A percentile compares a stretch with the other conserved stretches of the same genome.
Evolutionary conservation across 1,284 basidiomycete species (phyloP).

Genomic region (Rhodotorula sp.): DNA sequence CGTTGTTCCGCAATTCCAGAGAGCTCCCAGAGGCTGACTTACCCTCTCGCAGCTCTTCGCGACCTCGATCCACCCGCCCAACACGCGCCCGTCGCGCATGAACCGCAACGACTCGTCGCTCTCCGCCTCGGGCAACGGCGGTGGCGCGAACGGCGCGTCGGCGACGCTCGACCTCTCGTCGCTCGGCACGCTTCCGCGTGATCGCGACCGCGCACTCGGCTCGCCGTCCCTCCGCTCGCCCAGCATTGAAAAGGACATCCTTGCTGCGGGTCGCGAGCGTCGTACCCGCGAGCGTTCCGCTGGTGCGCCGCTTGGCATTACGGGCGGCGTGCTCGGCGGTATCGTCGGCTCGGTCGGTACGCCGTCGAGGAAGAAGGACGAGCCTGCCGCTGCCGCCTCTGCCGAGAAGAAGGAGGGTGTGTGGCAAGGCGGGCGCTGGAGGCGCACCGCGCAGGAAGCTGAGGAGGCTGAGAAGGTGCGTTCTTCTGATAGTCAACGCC

Average conservation of each 20-base stretch:
- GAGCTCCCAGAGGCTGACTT: background rate
- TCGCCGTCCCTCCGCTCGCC: conserved; percentile 32
- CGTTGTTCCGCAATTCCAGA: too few relatives aligned
- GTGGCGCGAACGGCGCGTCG: background rate
- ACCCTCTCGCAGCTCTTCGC: conserved; percentile 26
- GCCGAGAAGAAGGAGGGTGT: conserved; percentile 28
- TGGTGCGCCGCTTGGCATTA: conserved; percentile 29
- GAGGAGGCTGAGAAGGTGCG: conserved; percentile 39
- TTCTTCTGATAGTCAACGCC: background rate
- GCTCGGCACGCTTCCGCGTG: conserved; percentile 40
- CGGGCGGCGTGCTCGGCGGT: conserved; percentile 41
- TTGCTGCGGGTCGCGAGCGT: conserved; percentile 21
- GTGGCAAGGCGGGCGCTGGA: conserved; percentile 40
- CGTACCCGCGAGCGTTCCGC: conserved; percentile 28
- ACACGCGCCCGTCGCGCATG: conserved; percentile 27
- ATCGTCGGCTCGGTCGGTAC: conserved; percentile 17
- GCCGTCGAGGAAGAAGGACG: conserved; percentile 16
- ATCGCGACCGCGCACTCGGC: conserved; percentile 39
- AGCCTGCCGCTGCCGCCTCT: background rate
- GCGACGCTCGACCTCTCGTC: conserved; percentile 39
- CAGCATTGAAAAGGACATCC: conserved; percentile 14
- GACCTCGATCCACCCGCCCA: conserved; percentile 36
- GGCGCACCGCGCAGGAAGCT: conserved; percentile 23
- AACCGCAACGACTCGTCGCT: conserved; percentile 24
- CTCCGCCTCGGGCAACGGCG: conserved; percentile 11